phyloP scores from a whole-genome alignment of 805 yeast genomes.

The Wickerhamomyces sydowiorum region DNA sequence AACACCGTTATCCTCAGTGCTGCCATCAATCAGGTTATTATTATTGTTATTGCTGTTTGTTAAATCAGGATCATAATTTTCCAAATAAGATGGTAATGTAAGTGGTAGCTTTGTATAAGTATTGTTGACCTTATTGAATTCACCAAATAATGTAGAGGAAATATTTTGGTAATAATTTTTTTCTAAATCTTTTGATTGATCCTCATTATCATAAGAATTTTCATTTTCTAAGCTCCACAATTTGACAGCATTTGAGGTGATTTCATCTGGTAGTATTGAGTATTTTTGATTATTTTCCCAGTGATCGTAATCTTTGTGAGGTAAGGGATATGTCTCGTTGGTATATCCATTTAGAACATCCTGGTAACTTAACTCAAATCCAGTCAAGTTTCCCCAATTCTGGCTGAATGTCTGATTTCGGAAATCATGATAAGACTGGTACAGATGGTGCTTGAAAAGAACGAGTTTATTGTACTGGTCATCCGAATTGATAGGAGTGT shows the following conservation, averaged over 20 bases:
- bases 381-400: slow-evolving; percentile 72
- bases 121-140: slow-evolving; percentile 23
- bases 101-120: slow-evolving; percentile 15
- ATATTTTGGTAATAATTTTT: slow-evolving; percentile 36
- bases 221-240: slow-evolving; percentile 52
- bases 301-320: slow-evolving; percentile 33
- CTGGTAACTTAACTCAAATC: slow-evolving; percentile 58
- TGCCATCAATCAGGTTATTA: not conserved
- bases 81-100: slow-evolving; percentile 16
- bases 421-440: slow-evolving; percentile 29
- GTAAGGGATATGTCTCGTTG: slow-evolving; percentile 54
- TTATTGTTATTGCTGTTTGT: slow-evolving; percentile 6
- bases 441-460: slow-evolving; percentile 31
- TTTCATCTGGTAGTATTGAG: slow-evolving; percentile 54
- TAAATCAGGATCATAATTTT: slow-evolving; percentile 10
- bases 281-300: slow-evolving; percentile 45
- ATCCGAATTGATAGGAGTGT: slow-evolving; percentile 23
- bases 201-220: no score
- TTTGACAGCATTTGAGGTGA: slow-evolving; percentile 40
- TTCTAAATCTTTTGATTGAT: slow-evolving; percentile 5
- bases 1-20: no score
- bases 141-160: slow-evolving; percentile 42
- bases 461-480: slow-evolving; percentile 32
- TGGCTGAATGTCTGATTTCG: slow-evolving; percentile 35
- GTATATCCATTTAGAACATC: slow-evolving; percentile 45